Evolutionary conservation across 164 flowering plant genomes (phyloP).

Genomic region (Magnolia changhungtana): DNA sequence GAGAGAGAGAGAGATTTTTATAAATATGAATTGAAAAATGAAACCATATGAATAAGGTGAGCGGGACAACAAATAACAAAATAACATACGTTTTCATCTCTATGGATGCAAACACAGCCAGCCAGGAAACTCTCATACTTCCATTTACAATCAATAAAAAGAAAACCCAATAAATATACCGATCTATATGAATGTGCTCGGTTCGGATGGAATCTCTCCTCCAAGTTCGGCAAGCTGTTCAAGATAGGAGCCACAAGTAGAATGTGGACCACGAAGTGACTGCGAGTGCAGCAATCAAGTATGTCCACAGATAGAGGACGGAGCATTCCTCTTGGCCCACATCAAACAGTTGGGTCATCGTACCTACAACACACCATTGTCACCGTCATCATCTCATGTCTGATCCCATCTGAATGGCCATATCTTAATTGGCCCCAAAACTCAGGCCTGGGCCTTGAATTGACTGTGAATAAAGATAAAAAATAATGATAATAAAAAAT

Average conservation of each 20-base stretch:
- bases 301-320: slow-evolving; percentile 81
- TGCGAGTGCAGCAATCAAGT: slow-evolving; percentile 68
- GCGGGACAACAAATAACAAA: neutral
- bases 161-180: neutral
- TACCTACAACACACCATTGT: slow-evolving; percentile 46
- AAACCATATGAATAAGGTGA: neutral
- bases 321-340: slow-evolving; percentile 91
- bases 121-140: neutral
- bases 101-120: neutral
- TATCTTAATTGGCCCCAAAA: neutral
- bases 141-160: neutral
- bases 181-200: neutral
- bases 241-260: slow-evolving; percentile 59
- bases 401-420: neutral
- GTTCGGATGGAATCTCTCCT: neutral
- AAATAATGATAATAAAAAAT: neutral
- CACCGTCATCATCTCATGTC: neutral
- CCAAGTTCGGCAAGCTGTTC: slow-evolving; percentile 3
- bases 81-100: neutral
- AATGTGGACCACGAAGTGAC: slow-evolving; percentile 78
- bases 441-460: neutral
- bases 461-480: neutral
- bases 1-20: neutral
- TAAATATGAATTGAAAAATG: neutral
- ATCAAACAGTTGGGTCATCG: slow-evolving; percentile 78